Base-by-base conservation (phyloP, 306 rosid species). In the Quercus mongolica region DNA sequence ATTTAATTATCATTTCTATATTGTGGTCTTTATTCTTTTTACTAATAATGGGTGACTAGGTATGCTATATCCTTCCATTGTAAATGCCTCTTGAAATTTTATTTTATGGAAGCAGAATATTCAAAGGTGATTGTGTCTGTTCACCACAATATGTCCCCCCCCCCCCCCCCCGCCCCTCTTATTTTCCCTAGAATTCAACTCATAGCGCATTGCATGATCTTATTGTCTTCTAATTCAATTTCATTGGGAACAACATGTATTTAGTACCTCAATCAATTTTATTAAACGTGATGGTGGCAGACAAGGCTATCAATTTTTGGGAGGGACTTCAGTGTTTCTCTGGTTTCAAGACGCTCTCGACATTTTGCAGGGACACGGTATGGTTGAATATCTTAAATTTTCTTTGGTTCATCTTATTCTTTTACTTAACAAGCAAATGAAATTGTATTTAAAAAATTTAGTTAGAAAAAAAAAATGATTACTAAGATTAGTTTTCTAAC, bases 351-450 rank as follows among this genome's bases (percentile, higher is more conserved):
- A 71, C 95, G 99, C 73, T 95, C 99, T 76, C 91, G 98, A 71
- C 97, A 92, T 88, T 95, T 95, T 88, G 99, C 99, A 7, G 99
- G 99, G 85, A 95, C 99, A 77, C 98, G 98, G 98, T 94, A 82
- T 83, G 84, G 44, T 68, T 18, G 51, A 19, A 19, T 14, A 17
- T 65, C 7, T 65, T 20, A 65, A 18, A 30, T 65, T 31, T 18
- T 0, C 21, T 5, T 25, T 19, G 41, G 71, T 17, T 30, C 71
- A 65, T 31, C 12, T 65, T 65, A 65, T 65, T 15, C 21, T 41
- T 18, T 64, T 30, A 28, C 3, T 64, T 64, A 28, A 30, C 21
- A 64, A 28, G 70, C 20, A 35, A 10, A 25, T 35, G 72, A 68
- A 65, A 68, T 4, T 35, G 25, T 35, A 33, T 35, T 14, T 10